Evolutionary conservation across 2,329 filamentous ascomycete genomes (phyloP).

Genomic region (Helotiales sp.): DNA sequence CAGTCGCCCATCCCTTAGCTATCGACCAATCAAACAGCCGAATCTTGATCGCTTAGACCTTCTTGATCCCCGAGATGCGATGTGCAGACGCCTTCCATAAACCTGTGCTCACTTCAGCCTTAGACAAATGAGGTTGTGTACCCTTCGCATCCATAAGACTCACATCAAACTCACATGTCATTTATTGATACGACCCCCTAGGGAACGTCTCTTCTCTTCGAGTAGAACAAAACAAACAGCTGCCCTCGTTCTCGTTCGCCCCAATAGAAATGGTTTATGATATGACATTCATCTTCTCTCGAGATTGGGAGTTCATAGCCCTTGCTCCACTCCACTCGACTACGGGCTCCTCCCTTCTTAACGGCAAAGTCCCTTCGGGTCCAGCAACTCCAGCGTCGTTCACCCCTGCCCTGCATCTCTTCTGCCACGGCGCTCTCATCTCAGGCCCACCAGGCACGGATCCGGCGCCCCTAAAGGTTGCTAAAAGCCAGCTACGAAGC

Average conservation of each 20-base stretch:
- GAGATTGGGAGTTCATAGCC: background rate
- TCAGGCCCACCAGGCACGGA: background rate
- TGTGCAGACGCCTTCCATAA: background rate
- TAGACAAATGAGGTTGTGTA: background rate
- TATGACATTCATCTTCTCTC: constrained; percentile 3
- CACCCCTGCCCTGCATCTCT: background rate
- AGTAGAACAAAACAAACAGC: background rate
- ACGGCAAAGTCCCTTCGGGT: constrained; percentile 3
- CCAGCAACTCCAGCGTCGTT: background rate
- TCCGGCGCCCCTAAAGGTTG: constrained; percentile 3
- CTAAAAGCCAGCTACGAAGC: background rate
- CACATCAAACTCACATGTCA: background rate
- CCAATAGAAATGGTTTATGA: constrained; percentile 7
- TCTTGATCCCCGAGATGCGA: background rate
- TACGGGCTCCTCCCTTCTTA: background rate
- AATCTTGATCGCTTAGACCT: background rate
- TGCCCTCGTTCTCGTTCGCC: background rate
- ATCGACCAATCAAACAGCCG: background rate
- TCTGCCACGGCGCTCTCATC: background rate
- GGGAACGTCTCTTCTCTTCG: background rate
- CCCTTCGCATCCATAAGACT: background rate
- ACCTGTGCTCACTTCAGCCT: background rate
- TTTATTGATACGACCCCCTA: background rate
- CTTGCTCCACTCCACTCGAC: background rate
- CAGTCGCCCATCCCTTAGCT: background rate